phyloP scores from a whole-genome alignment of 495 filamentous ascomycete species.

The Podospora australis region DNA sequence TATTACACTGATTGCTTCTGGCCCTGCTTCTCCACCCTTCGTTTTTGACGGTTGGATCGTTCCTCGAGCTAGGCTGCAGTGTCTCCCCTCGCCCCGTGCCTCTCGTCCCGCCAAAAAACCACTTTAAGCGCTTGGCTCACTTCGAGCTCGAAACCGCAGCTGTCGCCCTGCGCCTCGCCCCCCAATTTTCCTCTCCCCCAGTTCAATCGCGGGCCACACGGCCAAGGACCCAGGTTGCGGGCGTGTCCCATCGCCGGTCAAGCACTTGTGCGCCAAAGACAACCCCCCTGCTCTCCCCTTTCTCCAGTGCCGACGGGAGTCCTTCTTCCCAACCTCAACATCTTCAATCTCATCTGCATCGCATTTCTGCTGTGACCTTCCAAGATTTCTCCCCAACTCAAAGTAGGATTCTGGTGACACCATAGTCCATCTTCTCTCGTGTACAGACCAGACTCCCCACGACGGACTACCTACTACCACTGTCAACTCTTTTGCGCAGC shows the following conservation, averaged over 20 bases:
- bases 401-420: slow-evolving; percentile 11
- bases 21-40: background rate
- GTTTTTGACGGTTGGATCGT: background rate
- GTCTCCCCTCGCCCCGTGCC: too few relatives aligned
- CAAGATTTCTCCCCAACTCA: background rate
- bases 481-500: slow-evolving; percentile 13
- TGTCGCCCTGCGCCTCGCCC: slow-evolving; percentile 22
- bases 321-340: background rate
- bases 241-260: slow-evolving; percentile 12
- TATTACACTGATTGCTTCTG: background rate
- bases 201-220: slow-evolving; percentile 4
- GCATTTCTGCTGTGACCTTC: slow-evolving; percentile 9
- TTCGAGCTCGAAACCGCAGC: slow-evolving; percentile 20
- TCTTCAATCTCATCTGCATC: slow-evolving; percentile 8
- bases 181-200: slow-evolving; percentile 12
- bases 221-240: background rate
- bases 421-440: background rate
- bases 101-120: background rate
- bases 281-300: slow-evolving; percentile 3
- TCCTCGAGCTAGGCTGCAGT: background rate
- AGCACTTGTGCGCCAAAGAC: slow-evolving; percentile 6
- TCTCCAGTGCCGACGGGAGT: too few relatives aligned
- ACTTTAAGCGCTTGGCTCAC: slow-evolving; percentile 13
- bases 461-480: slow-evolving; percentile 4
- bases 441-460: background rate